Conservation (phyloP, 148 eudicot genomes). For the Hydrangea macrophylla region DNA sequence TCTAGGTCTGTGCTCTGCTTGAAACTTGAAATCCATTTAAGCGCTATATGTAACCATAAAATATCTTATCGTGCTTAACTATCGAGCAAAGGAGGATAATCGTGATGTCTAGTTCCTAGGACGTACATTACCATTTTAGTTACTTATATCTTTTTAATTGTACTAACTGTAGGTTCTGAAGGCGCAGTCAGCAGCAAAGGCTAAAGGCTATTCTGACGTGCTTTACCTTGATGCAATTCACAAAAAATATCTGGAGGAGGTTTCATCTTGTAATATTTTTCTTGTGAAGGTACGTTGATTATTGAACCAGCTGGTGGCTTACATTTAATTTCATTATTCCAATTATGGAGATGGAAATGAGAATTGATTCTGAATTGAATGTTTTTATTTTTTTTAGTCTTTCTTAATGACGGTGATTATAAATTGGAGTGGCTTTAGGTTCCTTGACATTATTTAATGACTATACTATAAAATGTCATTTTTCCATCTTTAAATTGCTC, state of each 20-base stretch:
- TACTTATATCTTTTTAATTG: background rate
- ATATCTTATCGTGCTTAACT: too few species aligned
- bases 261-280: conserved; percentile 91
- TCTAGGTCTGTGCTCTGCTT: background rate
- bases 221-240: conserved; percentile 82
- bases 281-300: conserved; percentile 70
- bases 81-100: too few species aligned
- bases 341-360: background rate
- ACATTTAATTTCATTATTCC: background rate
- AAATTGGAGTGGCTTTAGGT: too few species aligned
- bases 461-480: too few species aligned
- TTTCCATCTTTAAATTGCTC: too few species aligned
- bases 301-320: background rate
- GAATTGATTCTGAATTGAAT: too few species aligned
- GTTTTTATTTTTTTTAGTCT: background rate
- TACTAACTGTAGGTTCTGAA: conserved; percentile 56
- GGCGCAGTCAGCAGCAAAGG: conserved; percentile 91
- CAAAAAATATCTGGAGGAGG: conserved; percentile 92
- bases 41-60: too few species aligned
- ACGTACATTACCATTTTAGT: background rate
- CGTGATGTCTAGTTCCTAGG: background rate
- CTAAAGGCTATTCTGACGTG: conserved; percentile 89
- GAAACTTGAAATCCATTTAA: background rate
- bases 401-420: too few species aligned
- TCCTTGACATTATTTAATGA: too few species aligned